A percentile compares a stretch with the other conserved stretches of the same genome.
phyloP scores from a whole-genome alignment of 805 yeast species.

The Candida germanica region DNA sequence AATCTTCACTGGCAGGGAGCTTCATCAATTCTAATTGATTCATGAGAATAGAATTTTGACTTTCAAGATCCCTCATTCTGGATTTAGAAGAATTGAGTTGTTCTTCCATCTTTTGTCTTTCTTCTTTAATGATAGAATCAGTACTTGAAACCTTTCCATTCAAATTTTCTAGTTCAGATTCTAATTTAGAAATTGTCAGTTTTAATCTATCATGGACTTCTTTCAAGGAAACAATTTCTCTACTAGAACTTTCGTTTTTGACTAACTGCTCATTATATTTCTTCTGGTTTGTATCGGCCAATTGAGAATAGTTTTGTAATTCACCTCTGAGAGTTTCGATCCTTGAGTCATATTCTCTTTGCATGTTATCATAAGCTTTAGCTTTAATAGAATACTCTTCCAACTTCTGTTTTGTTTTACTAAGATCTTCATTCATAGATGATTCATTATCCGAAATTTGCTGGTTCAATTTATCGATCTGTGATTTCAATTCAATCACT shows the following conservation, averaged over 20 bases:
- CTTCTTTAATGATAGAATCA: conserved; percentile 20
- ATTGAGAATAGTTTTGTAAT: conserved; percentile 39
- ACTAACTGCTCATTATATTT: conserved; percentile 56
- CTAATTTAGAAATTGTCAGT: conserved; percentile 9
- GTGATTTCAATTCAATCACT: conserved; percentile 18
- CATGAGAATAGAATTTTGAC: conserved; percentile 67
- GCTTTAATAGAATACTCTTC: conserved; percentile 28
- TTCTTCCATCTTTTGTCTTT: conserved; percentile 22
- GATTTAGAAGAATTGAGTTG: conserved; percentile 40
- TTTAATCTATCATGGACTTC: conserved; percentile 17
- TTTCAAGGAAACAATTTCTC: conserved; percentile 21
- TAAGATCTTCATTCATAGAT: conserved; percentile 21
- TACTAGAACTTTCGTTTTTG: conserved; percentile 51
- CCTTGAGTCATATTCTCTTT: conserved; percentile 30
- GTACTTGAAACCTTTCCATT: conserved; percentile 15
- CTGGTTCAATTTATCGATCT: conserved; percentile 20
- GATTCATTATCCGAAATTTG: conserved; percentile 19
- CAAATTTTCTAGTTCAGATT: conserved; percentile 10
- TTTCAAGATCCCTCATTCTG: conserved; percentile 53
- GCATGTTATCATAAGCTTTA: conserved; percentile 30
- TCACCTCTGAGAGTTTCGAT: conserved; percentile 26
- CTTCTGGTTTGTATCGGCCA: conserved; percentile 48
- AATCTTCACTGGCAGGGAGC: conserved; percentile 1
- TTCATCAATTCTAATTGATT: conserved; percentile 57
- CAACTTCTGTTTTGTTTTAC: conserved; percentile 23